Conservation (phyloP, 805 yeast genomes). For the Candida corydali region DNA sequence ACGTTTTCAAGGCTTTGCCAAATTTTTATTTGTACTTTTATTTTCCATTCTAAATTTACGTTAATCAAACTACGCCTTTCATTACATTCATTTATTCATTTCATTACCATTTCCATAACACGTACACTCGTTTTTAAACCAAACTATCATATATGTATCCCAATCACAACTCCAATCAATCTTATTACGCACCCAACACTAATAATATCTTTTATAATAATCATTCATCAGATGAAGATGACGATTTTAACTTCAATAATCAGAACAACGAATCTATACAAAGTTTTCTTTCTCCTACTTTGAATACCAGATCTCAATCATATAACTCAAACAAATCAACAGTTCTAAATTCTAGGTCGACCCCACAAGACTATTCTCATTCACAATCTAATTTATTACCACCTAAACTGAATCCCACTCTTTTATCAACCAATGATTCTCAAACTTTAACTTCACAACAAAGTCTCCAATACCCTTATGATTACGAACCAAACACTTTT, state of each 20-base stretch:
- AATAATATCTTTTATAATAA: no score
- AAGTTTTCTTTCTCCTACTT: background rate
- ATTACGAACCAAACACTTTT: background rate
- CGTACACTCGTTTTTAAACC: no score
- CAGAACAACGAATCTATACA: background rate
- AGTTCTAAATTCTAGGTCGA: no score
- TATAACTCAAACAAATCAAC: slow-evolving; percentile 1
- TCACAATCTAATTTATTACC: slow-evolving; percentile 3
- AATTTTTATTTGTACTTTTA: no score
- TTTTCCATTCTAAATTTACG: no score
- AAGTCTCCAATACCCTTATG: slow-evolving; percentile 6
- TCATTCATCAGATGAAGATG: background rate
- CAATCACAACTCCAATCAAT: no score
- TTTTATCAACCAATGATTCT: slow-evolving; percentile 1
- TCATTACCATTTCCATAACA: no score
- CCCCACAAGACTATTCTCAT: slow-evolving; percentile 1
- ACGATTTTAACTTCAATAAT: slow-evolving; percentile 1
- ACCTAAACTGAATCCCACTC: background rate
- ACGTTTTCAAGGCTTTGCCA: no score
- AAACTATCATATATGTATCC: no score
- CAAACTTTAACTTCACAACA: slow-evolving; percentile 7
- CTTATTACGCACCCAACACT: no score
- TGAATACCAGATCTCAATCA: slow-evolving; percentile 1
- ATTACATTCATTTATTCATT: no score
- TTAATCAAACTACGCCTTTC: no score